Conservation (phyloP, 208 protist genomes). For the Wallacemonas sp. region DNA sequence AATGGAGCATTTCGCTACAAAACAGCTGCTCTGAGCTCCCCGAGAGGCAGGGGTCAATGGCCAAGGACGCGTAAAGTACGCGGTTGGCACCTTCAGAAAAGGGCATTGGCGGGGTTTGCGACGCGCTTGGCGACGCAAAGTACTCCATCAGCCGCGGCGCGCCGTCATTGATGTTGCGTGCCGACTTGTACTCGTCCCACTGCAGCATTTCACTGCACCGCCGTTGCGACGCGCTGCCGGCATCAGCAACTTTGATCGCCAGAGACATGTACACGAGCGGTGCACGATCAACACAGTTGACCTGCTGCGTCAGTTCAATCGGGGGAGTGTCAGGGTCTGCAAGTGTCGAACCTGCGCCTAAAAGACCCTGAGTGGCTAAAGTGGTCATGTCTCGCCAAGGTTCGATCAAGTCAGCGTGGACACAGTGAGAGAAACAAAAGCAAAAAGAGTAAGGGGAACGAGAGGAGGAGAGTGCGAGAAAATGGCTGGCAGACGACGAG, state of each 20-base stretch:
- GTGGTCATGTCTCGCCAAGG: not conserved
- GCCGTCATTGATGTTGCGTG: slow-evolving; percentile 22
- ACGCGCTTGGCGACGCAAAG: not conserved
- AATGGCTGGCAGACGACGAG: too few species aligned
- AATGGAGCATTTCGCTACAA: slow-evolving; percentile 63
- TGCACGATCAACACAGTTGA: not conserved
- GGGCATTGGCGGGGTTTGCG: not conserved
- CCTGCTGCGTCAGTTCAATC: slow-evolving; percentile 6
- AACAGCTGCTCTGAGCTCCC: slow-evolving; percentile 26
- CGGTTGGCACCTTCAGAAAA: slow-evolving; percentile 1
- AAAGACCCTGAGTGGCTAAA: too few species aligned
- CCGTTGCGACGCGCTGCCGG: slow-evolving; percentile 30
- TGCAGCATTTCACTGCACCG: slow-evolving; percentile 74
- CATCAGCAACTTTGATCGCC: slow-evolving; percentile 5
- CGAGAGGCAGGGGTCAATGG: slow-evolving; percentile 4
- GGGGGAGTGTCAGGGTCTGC: not conserved
- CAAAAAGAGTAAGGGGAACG: too few species aligned
- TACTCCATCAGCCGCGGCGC: slow-evolving; percentile 9
- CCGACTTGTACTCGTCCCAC: slow-evolving; percentile 67
- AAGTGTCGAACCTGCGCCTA: too few species aligned
- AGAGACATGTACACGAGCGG: not conserved
- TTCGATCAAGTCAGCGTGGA: too few species aligned
- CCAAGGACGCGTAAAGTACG: not conserved
- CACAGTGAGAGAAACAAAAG: too few species aligned
- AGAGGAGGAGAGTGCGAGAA: too few species aligned